Conservation (phyloP, 305 asterid species). For the Fraxinus greggii region DNA sequence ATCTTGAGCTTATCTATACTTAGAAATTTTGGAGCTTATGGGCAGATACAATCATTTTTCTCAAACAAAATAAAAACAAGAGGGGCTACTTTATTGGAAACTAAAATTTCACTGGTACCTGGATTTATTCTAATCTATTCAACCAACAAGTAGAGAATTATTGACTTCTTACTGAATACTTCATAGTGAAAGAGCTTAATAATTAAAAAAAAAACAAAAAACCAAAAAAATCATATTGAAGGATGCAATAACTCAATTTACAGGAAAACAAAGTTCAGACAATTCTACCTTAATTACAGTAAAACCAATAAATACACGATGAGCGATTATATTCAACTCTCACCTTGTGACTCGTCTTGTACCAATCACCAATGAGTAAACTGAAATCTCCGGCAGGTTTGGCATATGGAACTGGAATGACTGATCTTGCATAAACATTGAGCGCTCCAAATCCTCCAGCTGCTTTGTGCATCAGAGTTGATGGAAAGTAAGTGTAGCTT, state of each 20-base stretch:
- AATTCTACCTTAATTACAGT: neutral
- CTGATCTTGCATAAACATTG: slow-evolving; percentile 73
- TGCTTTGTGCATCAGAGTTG: slow-evolving; percentile 83
- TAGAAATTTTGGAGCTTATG: neutral
- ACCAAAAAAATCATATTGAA: neutral
- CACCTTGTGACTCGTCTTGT: slow-evolving; percentile 65
- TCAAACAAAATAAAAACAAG: neutral
- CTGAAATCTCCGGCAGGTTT: slow-evolving; percentile 75
- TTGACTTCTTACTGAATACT: neutral
- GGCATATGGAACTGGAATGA: slow-evolving; percentile 78
- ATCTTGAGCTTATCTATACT: neutral
- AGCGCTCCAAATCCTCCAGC: slow-evolving; percentile 85
- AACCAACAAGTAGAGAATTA: neutral
- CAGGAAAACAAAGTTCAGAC: neutral
- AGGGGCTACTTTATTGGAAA: neutral
- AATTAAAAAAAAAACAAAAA: neutral
- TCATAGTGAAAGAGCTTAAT: neutral
- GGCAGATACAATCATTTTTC: neutral
- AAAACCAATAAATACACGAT: neutral
- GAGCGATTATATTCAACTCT: neutral
- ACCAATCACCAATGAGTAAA: slow-evolving; percentile 90
- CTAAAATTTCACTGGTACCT: neutral
- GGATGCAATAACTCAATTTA: neutral
- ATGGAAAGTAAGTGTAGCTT: slow-evolving; percentile 82
- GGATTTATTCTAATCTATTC: neutral